Conservation (phyloP, 331 rosid genomes). For the Saraca asoca region DNA sequence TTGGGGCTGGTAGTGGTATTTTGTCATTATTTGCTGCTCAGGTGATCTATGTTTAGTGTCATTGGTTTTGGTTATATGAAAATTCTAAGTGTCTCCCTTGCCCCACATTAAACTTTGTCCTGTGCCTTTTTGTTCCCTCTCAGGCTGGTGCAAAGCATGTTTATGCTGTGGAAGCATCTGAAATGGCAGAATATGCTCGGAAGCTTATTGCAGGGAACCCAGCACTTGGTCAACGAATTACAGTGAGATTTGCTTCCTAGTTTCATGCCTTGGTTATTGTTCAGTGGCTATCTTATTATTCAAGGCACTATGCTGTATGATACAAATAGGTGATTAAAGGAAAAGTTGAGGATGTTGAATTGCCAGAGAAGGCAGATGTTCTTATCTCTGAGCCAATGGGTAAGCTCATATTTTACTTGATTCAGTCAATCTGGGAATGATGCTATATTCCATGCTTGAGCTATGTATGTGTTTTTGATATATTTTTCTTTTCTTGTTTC, state of each 20-base stretch:
- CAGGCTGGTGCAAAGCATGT: slow-evolving; percentile 99
- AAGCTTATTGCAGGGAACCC: slow-evolving; percentile 91
- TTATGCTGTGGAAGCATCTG: slow-evolving; percentile 99
- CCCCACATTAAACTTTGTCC: neutral
- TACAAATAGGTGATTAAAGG: slow-evolving; percentile 82
- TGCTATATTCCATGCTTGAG: slow-evolving; percentile 23
- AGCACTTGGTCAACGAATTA: slow-evolving; percentile 70
- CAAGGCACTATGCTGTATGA: slow-evolving; percentile 17
- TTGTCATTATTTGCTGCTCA: slow-evolving; percentile 55
- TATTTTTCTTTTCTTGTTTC: neutral
- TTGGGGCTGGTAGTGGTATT: slow-evolving; percentile 98
- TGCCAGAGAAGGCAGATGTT: slow-evolving; percentile 98
- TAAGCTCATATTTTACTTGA: slow-evolving; percentile 39
- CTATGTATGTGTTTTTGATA: neutral
- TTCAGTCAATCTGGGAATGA: slow-evolving; percentile 22
- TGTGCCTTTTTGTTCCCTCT: slow-evolving; percentile 11
- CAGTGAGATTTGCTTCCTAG: slow-evolving; percentile 54
- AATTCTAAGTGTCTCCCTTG: neutral
- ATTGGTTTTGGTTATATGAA: slow-evolving; percentile 48
- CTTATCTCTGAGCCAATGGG: slow-evolving; percentile 99
- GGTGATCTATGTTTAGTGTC: slow-evolving; percentile 25
- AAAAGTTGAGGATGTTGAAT: slow-evolving; percentile 86
- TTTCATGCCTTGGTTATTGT: neutral
- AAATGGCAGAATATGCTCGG: slow-evolving; percentile 96
- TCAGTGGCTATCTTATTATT: slow-evolving; percentile 12